Evolutionary conservation across 2,329 filamentous ascomycete genomes (phyloP), one percentile per base, ranked within the genome.

Genomic region (Phyllosticta citrichinensis): DNA sequence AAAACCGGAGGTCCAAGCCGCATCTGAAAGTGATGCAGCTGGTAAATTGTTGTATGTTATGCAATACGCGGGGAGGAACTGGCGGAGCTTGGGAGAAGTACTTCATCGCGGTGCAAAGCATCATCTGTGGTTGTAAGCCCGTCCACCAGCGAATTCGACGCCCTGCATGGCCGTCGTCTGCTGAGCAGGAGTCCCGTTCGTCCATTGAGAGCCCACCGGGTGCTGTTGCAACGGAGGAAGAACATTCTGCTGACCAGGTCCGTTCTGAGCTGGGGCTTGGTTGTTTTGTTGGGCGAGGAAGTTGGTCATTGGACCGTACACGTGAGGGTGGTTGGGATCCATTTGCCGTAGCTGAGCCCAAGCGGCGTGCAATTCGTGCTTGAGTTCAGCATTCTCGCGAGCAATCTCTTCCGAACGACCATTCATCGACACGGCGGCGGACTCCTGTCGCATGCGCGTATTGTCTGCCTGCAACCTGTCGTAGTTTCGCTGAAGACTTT

Each of bases 121-220:
- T 61, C 52, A 61, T 53, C 53, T 61, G 58, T 61, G 62, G 52
- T 33, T 58, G 40, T 74, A 75, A 10, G 69, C 67, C 24, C 71
- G 68, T 52, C 69, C 68, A 22, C 70, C 70, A 50, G 69, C 55
- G 78, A 75, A 80, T 63, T 80, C 78, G 17, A 80, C 76, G 20
- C 78, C 78, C 67, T 80, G 77, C 78, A 80, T 80, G 1, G 77
- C 74, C 14, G 70, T 68, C 11, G 72, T 75, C 58, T 73, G 68
- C n/a, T 67, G 61, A 47, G 69, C 64, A 22, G 61, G 58, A 27
- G 52, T 52, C 61, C 56, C 63, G 62, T 14, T 63, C 63, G 14
- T 64, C 62, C 57, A 69, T 69, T 58, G 74, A 64, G 3, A 72
- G 71, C 55, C 73, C 27, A 65, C 65, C 40, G 71, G 68, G 50